Conservation (phyloP, 305 asterid genomes). For the Striga hermonthica region DNA sequence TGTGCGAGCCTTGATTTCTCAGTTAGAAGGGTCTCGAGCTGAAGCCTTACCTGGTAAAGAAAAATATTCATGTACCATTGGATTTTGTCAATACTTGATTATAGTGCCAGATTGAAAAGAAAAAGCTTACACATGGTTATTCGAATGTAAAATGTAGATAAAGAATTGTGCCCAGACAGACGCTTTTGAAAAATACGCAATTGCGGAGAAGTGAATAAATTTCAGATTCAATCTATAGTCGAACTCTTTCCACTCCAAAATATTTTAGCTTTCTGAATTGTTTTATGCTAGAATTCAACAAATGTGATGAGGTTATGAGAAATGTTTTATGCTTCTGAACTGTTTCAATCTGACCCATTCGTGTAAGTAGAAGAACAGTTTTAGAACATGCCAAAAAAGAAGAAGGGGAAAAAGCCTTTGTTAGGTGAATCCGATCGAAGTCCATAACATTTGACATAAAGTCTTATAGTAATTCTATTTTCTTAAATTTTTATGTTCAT, state of each 20-base stretch:
- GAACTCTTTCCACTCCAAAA: not conserved
- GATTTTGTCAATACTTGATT: not conserved
- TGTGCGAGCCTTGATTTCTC: slow-evolving; percentile 9
- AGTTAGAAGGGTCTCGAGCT: slow-evolving; percentile 6
- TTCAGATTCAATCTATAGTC: not conserved
- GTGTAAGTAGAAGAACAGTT: not conserved
- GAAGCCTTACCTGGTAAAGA: slow-evolving; percentile 11
- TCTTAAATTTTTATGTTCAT: too few relatives aligned
- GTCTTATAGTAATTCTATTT: too few relatives aligned
- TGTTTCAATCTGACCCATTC: not conserved
- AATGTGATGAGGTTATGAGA: not conserved
- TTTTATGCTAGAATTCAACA: too few relatives aligned
- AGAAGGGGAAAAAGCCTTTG: too few relatives aligned
- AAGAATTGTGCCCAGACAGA: too few relatives aligned
- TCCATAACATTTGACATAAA: too few relatives aligned
- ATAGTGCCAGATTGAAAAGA: not conserved
- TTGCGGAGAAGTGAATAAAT: not conserved
- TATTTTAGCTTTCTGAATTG: not conserved
- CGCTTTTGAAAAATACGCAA: too few relatives aligned
- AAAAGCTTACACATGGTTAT: not conserved
- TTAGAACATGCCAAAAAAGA: not conserved
- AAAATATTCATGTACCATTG: not conserved
- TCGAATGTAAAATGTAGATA: not conserved
- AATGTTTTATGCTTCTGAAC: not conserved
- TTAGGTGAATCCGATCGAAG: too few relatives aligned